These are phyloP conservation scores for Volvox reticuliferus DNA, from an alignment of 139 green algal genomes.

Conservation along the genomic window DNA sequence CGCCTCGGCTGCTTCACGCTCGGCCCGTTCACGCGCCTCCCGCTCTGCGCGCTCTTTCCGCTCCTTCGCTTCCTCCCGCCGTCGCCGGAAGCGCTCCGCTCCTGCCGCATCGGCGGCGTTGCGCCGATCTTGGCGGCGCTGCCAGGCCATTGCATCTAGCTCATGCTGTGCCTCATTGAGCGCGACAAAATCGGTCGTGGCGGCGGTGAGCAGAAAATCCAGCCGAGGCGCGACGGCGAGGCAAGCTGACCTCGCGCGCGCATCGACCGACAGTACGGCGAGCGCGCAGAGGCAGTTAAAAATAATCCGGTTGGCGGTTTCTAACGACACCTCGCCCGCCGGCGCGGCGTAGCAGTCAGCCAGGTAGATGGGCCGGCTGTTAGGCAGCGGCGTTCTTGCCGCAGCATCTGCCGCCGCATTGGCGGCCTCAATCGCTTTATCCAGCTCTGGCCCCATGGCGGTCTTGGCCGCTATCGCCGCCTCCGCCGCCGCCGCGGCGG, in stretches of 20 bases:
- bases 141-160: slow-evolving; percentile 22
- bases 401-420: slow-evolving; percentile 26
- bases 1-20: slow-evolving; percentile 22
- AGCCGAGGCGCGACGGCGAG: slow-evolving; percentile 34
- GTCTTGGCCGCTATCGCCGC: neutral
- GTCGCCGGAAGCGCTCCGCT: neutral
- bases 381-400: neutral
- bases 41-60: neutral
- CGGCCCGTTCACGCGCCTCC: neutral
- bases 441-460: neutral
- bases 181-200: slow-evolving; percentile 13
- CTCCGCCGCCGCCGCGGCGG: neutral
- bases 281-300: slow-evolving; percentile 55
- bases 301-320: slow-evolving; percentile 47
- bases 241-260: slow-evolving; percentile 7
- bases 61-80: neutral
- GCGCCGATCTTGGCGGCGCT: slow-evolving; percentile 16
- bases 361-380: neutral
- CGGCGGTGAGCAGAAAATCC: slow-evolving; percentile 35
- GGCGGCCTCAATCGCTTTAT: neutral
- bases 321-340: slow-evolving; percentile 27
- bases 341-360: neutral
- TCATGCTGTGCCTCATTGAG: slow-evolving; percentile 24
- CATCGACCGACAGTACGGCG: slow-evolving; percentile 50
- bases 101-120: neutral